Evolutionary conservation across 371 early-diverging fungal species (phyloP), one percentile per base, ranked within the genome.

Genomic region (Syncephalastrum contaminatum): DNA sequence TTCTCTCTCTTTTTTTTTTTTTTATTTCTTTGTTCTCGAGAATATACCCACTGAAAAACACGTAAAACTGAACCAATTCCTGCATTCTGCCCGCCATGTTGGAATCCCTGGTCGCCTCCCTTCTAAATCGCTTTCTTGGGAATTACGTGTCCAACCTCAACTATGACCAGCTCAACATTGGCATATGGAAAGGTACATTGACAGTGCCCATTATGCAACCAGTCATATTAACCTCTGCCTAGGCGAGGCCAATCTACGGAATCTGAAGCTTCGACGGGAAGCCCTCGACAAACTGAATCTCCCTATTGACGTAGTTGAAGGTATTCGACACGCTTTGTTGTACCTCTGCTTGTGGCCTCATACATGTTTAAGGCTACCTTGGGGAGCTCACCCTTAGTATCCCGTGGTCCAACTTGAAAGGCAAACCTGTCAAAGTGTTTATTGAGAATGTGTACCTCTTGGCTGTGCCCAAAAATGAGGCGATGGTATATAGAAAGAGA

Each of bases 341-440:
- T 20, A 41, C 43, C 24, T 24, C 15, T 41, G 36, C 10, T 19
- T 24, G 1, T 44, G 25, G 45, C 12, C 12, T 50, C 4, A 50
- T 15, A 5, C 24, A 48, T 48, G 5, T 24, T 48, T 4, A 14
- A 87, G 91, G 94, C 4, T 86, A 83, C 63, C 69, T 95, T 20
- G 95, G 95, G 45, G 86, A 90, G 45, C 76, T 95, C 15, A 88
- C 83, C 1, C 66, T 94, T 3, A 77, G 75, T 18, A 93, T 95
- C 53, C 94, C 95, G 14, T 95, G 95, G 95, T 81, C 84, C 12
- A 93, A 95, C 64, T 73, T 95, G 48, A 88, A 91, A 66, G 85
- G 77, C 53, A 81, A 88, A 55, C 94, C 95, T n/a, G 88, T 94
- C 43, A 84, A 86, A 56, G 78, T 93, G 41, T 67, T 70, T 40